These are phyloP conservation scores for Aquilaria sinensis DNA, from an alignment of 345 rosid species.

Conservation along the genomic window DNA sequence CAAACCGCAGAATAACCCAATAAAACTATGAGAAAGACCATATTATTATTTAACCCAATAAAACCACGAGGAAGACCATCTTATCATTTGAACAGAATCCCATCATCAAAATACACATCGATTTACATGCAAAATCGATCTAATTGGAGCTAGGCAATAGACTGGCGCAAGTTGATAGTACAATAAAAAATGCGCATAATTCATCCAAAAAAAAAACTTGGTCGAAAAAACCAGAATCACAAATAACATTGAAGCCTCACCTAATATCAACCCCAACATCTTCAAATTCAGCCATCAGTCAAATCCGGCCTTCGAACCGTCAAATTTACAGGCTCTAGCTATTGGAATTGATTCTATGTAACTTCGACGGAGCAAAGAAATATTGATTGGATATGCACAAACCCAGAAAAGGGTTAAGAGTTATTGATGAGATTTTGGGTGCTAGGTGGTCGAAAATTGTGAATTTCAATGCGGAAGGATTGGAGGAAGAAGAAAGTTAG, in stretches of 20 bases:
- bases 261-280: slow-evolving; percentile 46
- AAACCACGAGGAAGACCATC: too few relatives aligned
- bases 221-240: neutral
- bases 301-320: neutral
- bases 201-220: too few relatives aligned
- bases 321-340: neutral
- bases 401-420: neutral
- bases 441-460: neutral
- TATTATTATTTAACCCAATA: too few relatives aligned
- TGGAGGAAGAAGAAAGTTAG: neutral
- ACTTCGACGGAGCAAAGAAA: neutral
- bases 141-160: too few relatives aligned
- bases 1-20: too few relatives aligned
- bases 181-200: too few relatives aligned
- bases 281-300: slow-evolving; percentile 39
- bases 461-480: neutral
- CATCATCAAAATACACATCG: too few relatives aligned
- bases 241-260: slow-evolving; percentile 12
- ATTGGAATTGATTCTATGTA: neutral
- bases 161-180: too few relatives aligned
- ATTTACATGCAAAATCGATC: too few relatives aligned
- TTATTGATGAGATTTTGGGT: neutral
- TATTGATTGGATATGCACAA: neutral
- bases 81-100: too few relatives aligned
- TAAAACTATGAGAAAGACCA: too few relatives aligned